Evolutionary conservation across 2,329 filamentous ascomycete genomes (phyloP).

Genomic region (Didymella segeticola): DNA sequence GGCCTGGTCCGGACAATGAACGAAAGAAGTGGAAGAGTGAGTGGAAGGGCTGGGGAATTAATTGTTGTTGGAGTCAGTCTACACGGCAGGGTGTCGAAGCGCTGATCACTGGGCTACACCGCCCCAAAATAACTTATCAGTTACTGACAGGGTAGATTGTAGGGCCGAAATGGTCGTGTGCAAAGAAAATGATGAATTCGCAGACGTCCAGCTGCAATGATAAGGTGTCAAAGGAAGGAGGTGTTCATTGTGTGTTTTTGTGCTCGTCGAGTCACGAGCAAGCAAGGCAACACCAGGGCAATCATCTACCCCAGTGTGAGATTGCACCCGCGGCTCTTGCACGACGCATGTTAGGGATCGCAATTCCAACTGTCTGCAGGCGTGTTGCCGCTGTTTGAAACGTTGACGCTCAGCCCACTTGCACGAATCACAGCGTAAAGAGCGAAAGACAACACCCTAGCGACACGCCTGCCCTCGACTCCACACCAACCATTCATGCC

Average conservation of each 20-base stretch:
- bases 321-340: constrained; percentile 22
- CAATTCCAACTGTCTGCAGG: constrained; percentile 6
- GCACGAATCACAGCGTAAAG: constrained; percentile 4
- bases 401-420: not conserved
- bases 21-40: constrained; percentile 34
- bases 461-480: constrained; percentile 23
- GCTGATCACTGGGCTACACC: constrained; percentile 38
- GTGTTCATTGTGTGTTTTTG: constrained; percentile 12
- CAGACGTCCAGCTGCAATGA: constrained; percentile 6
- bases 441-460: constrained; percentile 7
- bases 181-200: not conserved
- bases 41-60: constrained; percentile 28
- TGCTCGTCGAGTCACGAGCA: constrained; percentile 9
- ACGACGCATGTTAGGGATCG: constrained; percentile 18
- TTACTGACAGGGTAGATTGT: constrained; percentile 3
- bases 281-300: constrained; percentile 2
- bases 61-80: constrained; percentile 24
- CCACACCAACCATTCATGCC: constrained; percentile 7
- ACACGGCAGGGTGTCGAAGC: constrained; percentile 9
- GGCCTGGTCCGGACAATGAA: constrained; percentile 1
- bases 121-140: constrained; percentile 32
- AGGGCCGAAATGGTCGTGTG: constrained; percentile 5
- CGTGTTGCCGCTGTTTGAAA: constrained; percentile 12
- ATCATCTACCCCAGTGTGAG: not conserved
- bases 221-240: constrained; percentile 15